Conservation (phyloP, 1,139 yeast genomes). For the Candida sp. region DNA sequence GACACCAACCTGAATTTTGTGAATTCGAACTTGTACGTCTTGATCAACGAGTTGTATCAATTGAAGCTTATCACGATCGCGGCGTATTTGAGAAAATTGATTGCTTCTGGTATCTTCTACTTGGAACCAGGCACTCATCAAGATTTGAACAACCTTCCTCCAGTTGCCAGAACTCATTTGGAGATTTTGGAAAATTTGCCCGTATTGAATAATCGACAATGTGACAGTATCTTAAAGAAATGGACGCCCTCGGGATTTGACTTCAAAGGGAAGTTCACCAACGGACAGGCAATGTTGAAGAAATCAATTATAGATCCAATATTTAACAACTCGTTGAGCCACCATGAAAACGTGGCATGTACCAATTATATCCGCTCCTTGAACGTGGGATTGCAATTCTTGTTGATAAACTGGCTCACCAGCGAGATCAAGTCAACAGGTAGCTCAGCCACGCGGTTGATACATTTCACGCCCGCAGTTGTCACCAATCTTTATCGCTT, state of each 20-base stretch:
- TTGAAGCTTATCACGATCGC: conserved; percentile 61
- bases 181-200: conserved; percentile 59
- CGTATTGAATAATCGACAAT: conserved; percentile 51
- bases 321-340: conserved; percentile 15
- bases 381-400: conserved; percentile 45
- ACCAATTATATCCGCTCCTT: conserved; percentile 12
- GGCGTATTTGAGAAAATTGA: conserved; percentile 73
- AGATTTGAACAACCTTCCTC: conserved; percentile 18
- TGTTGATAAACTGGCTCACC: conserved; percentile 48
- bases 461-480: conserved; percentile 39
- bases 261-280: conserved; percentile 35
- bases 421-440: conserved; percentile 38
- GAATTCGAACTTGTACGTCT: conserved; percentile 45
- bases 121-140: conserved; percentile 30
- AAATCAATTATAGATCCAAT: conserved; percentile 26
- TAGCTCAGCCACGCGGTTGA: conserved; percentile 35
- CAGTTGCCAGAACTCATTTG: conserved; percentile 47
- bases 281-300: conserved; percentile 30
- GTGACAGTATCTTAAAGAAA: conserved; percentile 51
- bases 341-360: background rate
- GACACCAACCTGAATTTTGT: conserved; percentile 22
- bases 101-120: conserved; percentile 84
- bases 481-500: conserved; percentile 37
- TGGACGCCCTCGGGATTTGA: conserved; percentile 36
- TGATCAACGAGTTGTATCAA: conserved; percentile 59